Percentiles rank a stretch among this genome's conserved stretches.
Conservation (phyloP, 2,329 filamentous ascomycete species). For the Myriangium duriaei region DNA sequence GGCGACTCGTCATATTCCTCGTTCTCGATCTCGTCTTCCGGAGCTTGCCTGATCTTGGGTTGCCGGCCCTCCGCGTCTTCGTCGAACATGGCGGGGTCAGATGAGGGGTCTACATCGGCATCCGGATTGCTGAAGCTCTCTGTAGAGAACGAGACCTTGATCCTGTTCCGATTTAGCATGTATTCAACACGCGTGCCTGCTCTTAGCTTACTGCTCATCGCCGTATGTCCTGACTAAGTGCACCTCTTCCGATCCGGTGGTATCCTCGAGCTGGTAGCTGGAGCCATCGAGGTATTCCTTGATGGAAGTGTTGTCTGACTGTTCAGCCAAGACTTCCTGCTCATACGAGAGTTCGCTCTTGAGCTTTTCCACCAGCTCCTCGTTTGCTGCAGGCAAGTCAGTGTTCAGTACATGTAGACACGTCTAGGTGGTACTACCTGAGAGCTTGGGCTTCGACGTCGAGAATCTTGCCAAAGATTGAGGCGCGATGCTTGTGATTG, state of each 20-base stretch:
- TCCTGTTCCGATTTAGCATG: constrained; percentile 32
- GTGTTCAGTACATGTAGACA: neutral
- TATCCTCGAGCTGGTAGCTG: constrained; percentile 64
- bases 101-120: constrained; percentile 10
- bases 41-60: constrained; percentile 42
- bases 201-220: constrained; percentile 73
- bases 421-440: constrained; percentile 14
- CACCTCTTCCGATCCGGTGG: constrained; percentile 75
- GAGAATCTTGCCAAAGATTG: constrained; percentile 28
- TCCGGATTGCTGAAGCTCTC: constrained; percentile 54
- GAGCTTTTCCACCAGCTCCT: constrained; percentile 77
- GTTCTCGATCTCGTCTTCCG: constrained; percentile 45
- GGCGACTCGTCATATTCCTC: constrained; percentile 42
- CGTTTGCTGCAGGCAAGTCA: constrained; percentile 40
- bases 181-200: neutral
- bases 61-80: constrained; percentile 41
- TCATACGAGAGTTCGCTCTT: constrained; percentile 75
- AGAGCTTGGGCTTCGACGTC: constrained; percentile 27
- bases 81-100: constrained; percentile 21
- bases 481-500: constrained; percentile 10
- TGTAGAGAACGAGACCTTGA: constrained; percentile 74
- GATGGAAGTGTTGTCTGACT: constrained; percentile 48
- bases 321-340: constrained; percentile 56
- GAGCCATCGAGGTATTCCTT: constrained; percentile 81
- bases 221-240: constrained; percentile 69